Evolutionary conservation across 345 rosid genomes (phyloP), one percentile per base, ranked within the genome.

Genomic region (Hypericum perforatum): DNA sequence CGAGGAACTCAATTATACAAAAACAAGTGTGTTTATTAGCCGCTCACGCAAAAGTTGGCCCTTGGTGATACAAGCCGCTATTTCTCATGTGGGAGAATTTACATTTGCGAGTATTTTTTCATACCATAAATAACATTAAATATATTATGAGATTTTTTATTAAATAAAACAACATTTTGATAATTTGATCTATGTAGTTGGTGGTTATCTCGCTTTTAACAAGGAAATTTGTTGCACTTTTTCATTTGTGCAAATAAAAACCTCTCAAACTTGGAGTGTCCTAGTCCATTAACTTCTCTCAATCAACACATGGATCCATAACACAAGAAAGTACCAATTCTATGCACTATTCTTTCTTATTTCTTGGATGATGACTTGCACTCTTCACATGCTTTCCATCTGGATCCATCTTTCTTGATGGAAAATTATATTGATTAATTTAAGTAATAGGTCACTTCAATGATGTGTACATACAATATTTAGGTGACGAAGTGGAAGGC

Each of bases 361-460:
- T 37, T 37, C 42, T 16, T 37, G 56, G 69, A 22, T 22, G 32
- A 22, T 22, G 32, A 57, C 43, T 62, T 59, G 10, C 36, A 16
- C 43, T 57, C 50, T 22, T 54, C 73, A 66, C 63, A 55, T 66
- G 75, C 75, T 61, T 63, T 63, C 57, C 70, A 55, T 69, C 63
- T 58, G 62, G 75, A 61, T 64, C 32, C 32, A 22, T 22, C 37
- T 46, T 58, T 54, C 65, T 60, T 47, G 51, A 53, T 62, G 43
- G 39, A 70, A 22, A 54, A 57, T 59, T 66, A 54, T 53, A 32
- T 48, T 52, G 56, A 63, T 57, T 65, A 58, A 50, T 62, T 51
- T 66, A 69, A 66, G 39, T 9, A 46, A 4, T 22, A 22, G 1
- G 32, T 1, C 1, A 22, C 32, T 1, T 22, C 32, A 22, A 22